These are phyloP conservation scores for Megacollybia platyphylla DNA, from an alignment of 1,284 basidiomycete genomes.

Conservation along the genomic window DNA sequence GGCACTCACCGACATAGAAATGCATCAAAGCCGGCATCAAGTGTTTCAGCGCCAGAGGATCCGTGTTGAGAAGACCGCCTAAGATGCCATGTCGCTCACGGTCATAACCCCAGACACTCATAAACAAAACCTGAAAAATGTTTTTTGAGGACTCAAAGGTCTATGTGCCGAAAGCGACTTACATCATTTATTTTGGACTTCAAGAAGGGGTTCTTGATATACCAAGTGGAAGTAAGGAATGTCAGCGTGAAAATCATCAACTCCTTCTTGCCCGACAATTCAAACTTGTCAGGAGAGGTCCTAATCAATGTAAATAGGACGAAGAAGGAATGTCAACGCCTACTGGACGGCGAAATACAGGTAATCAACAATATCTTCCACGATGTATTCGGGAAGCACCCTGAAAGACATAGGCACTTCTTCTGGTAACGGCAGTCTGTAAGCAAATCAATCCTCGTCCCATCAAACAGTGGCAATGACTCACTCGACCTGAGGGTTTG, in stretches of 20 bases:
- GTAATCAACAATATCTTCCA: conserved; percentile 92
- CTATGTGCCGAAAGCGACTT: conserved; percentile 10
- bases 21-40: conserved; percentile 88
- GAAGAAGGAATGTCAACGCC: conserved; percentile 12
- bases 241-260: conserved; percentile 85
- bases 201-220: conserved; percentile 97
- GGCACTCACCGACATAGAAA: conserved; percentile 80
- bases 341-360: conserved; percentile 76
- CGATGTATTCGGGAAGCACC: conserved; percentile 87
- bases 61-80: conserved; percentile 72
- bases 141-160: conserved; percentile 5
- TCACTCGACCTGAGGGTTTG: conserved; percentile 54
- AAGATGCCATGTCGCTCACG: conserved; percentile 71
- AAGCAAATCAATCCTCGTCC: not conserved
- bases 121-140: conserved; percentile 63
- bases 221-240: conserved; percentile 90
- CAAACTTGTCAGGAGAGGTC: conserved; percentile 69
- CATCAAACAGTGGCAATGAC: conserved; percentile 14
- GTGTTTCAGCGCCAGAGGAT: conserved; percentile 77
- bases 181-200: conserved; percentile 97
- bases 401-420: conserved; percentile 81
- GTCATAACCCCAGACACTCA: conserved; percentile 69
- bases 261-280: conserved; percentile 75
- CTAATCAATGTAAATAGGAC: conserved; percentile 22
- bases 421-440: conserved; percentile 73